phyloP scores from a whole-genome alignment of 805 yeast genomes.

The Candida yuanshanica region DNA sequence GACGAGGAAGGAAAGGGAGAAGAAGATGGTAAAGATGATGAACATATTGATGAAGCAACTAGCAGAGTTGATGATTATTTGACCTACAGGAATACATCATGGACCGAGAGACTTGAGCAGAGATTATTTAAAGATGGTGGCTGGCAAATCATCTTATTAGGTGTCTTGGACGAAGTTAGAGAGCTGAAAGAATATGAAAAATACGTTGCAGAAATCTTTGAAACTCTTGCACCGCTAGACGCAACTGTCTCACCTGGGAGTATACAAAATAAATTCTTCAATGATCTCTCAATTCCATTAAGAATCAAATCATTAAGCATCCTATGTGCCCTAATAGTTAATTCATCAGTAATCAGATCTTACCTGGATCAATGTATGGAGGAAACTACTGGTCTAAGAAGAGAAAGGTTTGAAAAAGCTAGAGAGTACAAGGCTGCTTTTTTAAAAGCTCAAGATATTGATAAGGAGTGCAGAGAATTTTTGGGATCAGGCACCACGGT shows the following conservation, averaged over 20 bases:
- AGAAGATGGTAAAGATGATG: slow-evolving; percentile 8
- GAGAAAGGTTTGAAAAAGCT: slow-evolving; percentile 59
- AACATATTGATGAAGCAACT: slow-evolving; percentile 13
- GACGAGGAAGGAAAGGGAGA: slow-evolving; percentile 21
- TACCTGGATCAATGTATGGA: slow-evolving; percentile 68
- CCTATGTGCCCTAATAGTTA: slow-evolving; percentile 55
- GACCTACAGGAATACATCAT: slow-evolving; percentile 53
- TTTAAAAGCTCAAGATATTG: slow-evolving; percentile 45
- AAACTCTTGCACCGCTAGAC: slow-evolving; percentile 51
- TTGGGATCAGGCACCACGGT: slow-evolving; percentile 17
- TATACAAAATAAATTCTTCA: slow-evolving; percentile 50
- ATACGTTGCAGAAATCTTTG: slow-evolving; percentile 45
- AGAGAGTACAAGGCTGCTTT: slow-evolving; percentile 50
- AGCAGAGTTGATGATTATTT: slow-evolving; percentile 33
- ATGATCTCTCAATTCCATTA: slow-evolving; percentile 42
- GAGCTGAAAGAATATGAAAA: slow-evolving; percentile 49
- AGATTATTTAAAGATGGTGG: slow-evolving; percentile 77
- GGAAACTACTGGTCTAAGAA: slow-evolving; percentile 51
- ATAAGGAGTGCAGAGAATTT: slow-evolving; percentile 33
- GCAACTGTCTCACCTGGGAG: slow-evolving; percentile 40
- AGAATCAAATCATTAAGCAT: slow-evolving; percentile 56
- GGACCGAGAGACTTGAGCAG: slow-evolving; percentile 74
- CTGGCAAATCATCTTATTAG: slow-evolving; percentile 77
- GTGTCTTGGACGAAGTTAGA: slow-evolving; percentile 58
- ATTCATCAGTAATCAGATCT: slow-evolving; percentile 52